Conservation (phyloP, 768 basidiomycete species). For the Butyriboletus loyo region DNA sequence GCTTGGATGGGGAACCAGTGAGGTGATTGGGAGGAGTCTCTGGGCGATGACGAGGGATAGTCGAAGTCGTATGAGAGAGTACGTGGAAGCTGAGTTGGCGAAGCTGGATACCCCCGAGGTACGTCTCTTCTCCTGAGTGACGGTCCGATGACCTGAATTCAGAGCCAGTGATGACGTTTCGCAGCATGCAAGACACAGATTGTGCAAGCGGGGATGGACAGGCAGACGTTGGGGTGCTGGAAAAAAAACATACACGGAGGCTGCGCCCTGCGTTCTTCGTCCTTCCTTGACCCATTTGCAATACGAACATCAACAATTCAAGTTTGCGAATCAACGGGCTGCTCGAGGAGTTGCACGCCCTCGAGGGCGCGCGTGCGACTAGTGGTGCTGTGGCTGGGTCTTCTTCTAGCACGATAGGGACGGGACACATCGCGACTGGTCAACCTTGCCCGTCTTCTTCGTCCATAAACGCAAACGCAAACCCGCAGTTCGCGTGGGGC, state of each 20-base stretch:
- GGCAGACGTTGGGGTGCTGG: too few relatives aligned
- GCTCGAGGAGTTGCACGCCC: slow-evolving; percentile 50
- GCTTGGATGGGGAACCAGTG: slow-evolving; percentile 58
- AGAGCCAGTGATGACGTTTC: too few relatives aligned
- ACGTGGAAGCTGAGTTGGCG: slow-evolving; percentile 28
- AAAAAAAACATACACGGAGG: too few relatives aligned
- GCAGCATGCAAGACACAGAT: too few relatives aligned
- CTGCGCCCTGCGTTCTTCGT: too few relatives aligned
- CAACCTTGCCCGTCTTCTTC: background rate
- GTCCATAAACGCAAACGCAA: background rate
- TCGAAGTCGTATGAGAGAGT: slow-evolving; percentile 14
- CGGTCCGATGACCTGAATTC: background rate
- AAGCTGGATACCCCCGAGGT: slow-evolving; percentile 19
- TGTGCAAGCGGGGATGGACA: too few relatives aligned
- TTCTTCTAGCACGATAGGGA: background rate
- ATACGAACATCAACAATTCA: slow-evolving; percentile 84
- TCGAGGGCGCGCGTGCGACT: slow-evolving; percentile 30
- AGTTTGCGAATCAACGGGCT: slow-evolving; percentile 67
- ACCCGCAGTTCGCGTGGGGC: background rate
- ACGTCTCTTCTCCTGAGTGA: background rate
- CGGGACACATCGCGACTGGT: background rate
- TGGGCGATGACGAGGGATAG: slow-evolving; percentile 36
- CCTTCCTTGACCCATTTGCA: slow-evolving; percentile 60
- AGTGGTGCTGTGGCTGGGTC: background rate
- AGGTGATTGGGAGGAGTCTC: slow-evolving; percentile 50